These are phyloP conservation scores for Xylariaceae sp. DNA, from an alignment of 2,329 filamentous ascomycete species.

Conservation along the genomic window DNA sequence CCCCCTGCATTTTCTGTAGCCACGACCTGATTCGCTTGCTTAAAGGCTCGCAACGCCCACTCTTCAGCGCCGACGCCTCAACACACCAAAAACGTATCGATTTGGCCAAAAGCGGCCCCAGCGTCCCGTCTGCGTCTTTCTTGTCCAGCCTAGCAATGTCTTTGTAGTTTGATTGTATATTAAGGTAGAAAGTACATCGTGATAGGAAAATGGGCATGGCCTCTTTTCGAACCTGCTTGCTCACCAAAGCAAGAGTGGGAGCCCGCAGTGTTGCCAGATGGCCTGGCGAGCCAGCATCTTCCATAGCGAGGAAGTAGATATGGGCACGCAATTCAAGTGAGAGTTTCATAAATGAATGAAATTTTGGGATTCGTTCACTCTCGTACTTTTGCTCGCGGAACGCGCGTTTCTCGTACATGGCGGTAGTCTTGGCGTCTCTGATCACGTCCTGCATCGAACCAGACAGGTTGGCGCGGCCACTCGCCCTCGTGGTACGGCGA, in stretches of 20 bases:
- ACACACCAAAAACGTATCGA: background rate
- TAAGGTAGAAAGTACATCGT: slow-evolving; percentile 2
- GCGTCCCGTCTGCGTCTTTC: background rate
- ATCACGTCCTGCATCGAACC: background rate
- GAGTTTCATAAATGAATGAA: slow-evolving; percentile 4
- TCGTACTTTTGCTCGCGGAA: slow-evolving; percentile 3
- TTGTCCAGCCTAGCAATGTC: background rate
- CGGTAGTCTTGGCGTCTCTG: background rate
- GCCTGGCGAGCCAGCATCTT: background rate
- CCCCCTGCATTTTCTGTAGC: slow-evolving; percentile 1
- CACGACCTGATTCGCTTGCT: background rate
- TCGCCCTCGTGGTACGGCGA: background rate
- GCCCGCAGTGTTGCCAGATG: background rate
- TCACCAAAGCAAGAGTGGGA: slow-evolving; percentile 4
- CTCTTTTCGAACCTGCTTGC: slow-evolving; percentile 2
- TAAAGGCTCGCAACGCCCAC: slow-evolving; percentile 2
- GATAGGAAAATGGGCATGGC: background rate
- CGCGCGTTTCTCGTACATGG: background rate
- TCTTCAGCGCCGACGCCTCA: background rate
- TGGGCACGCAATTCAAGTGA: background rate
- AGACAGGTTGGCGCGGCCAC: background rate
- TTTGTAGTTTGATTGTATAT: background rate
- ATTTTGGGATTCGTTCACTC: background rate
- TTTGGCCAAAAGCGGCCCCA: background rate
- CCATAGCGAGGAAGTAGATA: slow-evolving; percentile 6